Conservation (phyloP, 441 rosid genomes). For the Populus tomentosa region DNA sequence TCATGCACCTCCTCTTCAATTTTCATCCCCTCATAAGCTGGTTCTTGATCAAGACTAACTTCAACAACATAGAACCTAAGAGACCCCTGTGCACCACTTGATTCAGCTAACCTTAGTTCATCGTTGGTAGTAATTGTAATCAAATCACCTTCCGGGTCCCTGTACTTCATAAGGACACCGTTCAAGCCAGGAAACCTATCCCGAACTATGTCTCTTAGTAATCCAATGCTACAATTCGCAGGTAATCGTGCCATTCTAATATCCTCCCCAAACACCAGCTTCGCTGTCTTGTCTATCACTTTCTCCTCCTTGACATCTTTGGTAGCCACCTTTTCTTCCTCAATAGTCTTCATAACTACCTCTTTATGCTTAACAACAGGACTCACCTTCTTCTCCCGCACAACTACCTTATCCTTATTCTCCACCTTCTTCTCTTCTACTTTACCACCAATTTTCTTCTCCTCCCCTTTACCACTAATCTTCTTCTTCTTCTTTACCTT, state of each 20-base stretch:
- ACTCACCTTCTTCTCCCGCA: slow-evolving; percentile 33
- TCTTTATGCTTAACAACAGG: slow-evolving; percentile 53
- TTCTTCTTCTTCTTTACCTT: slow-evolving; percentile 29
- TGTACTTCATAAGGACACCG: slow-evolving; percentile 76
- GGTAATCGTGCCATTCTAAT: slow-evolving; percentile 91
- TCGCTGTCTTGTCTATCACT: slow-evolving; percentile 56
- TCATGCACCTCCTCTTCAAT: slow-evolving; percentile 28
- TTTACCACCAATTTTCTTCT: slow-evolving; percentile 43
- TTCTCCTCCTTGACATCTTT: slow-evolving; percentile 45
- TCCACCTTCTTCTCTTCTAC: slow-evolving; percentile 36
- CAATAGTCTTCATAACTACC: slow-evolving; percentile 36
- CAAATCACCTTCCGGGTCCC: slow-evolving; percentile 86
- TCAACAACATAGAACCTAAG: slow-evolving; percentile 69
- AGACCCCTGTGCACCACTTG: slow-evolving; percentile 52
- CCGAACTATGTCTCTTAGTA: slow-evolving; percentile 65
- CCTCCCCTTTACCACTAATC: slow-evolving; percentile 28
- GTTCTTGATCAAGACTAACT: slow-evolving; percentile 73
- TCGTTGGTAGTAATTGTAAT: slow-evolving; percentile 79
- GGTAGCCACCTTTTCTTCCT: slow-evolving; percentile 40
- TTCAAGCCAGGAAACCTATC: slow-evolving; percentile 71
- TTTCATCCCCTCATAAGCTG: slow-evolving; percentile 49
- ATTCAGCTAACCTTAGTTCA: slow-evolving; percentile 74
- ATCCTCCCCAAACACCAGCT: slow-evolving; percentile 88
- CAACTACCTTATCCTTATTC: slow-evolving; percentile 46
- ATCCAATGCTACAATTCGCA: slow-evolving; percentile 45